Conservation (phyloP, 2,329 filamentous ascomycete genomes). For the Alternaria arborescens region DNA sequence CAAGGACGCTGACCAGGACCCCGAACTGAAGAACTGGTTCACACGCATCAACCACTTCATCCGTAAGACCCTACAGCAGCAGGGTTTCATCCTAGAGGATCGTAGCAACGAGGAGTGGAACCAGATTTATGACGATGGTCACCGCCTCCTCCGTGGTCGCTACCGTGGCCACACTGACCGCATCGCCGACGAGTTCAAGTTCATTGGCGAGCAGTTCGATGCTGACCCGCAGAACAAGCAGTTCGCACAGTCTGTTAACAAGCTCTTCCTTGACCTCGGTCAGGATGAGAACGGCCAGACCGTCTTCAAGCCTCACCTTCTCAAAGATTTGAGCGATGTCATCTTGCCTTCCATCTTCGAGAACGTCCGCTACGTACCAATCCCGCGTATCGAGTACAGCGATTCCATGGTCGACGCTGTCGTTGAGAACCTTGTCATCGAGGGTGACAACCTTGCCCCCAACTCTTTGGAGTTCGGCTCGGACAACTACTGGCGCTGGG, state of each 20-base stretch:
- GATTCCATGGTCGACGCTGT: constrained; percentile 86
- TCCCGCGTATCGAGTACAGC: constrained; percentile 92
- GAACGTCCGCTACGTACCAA: constrained; percentile 86
- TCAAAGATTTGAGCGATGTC: constrained; percentile 88
- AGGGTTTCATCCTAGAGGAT: constrained; percentile 90
- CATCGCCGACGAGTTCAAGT: constrained; percentile 88
- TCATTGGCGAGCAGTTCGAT: constrained; percentile 88
- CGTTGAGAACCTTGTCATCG: constrained; percentile 92
- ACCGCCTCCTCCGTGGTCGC: constrained; percentile 85
- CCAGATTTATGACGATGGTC: constrained; percentile 81
- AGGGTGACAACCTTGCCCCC: constrained; percentile 96
- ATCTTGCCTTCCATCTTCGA: constrained; percentile 86
- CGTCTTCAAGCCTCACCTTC: constrained; percentile 87
- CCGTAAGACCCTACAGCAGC: constrained; percentile 82
- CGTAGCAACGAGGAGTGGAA: constrained; percentile 83
- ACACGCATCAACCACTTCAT: constrained; percentile 78
- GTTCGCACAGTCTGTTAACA: constrained; percentile 78
- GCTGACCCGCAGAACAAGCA: constrained; percentile 84
- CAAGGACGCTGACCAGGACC: constrained; percentile 82
- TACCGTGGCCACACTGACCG: constrained; percentile 88
- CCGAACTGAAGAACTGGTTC: constrained; percentile 91
- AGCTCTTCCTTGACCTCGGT: constrained; percentile 89
- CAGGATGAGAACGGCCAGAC: constrained; percentile 85
- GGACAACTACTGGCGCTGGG: constrained; percentile 95
- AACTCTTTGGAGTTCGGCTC: constrained; percentile 88